Evolutionary conservation across 2,329 filamentous ascomycete species (phyloP).

Genomic region (Botryosphaeria agaves): DNA sequence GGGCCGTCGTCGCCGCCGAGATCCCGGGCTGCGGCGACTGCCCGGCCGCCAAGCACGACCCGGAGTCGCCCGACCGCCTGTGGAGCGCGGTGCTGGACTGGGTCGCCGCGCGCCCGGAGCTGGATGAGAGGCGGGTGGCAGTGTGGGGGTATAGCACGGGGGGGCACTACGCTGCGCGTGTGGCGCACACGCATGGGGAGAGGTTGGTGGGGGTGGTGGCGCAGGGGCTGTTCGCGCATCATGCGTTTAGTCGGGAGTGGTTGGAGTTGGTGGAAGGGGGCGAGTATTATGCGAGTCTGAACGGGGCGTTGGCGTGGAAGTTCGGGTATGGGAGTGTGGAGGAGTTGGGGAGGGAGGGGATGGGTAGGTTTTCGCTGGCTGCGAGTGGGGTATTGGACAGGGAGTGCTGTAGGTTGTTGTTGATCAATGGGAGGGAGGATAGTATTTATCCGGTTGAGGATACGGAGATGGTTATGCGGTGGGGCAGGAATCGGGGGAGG

Average conservation of each 20-base stretch:
- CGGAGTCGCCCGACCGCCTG: constrained; percentile 40
- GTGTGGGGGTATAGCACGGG: constrained; percentile 49
- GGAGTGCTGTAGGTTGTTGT: constrained; percentile 37
- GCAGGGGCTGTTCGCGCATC: constrained; percentile 45
- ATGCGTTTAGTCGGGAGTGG: constrained; percentile 44
- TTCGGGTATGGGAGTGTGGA: not conserved
- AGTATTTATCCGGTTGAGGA: no score
- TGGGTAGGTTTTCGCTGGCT: constrained; percentile 45
- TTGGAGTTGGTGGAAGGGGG: constrained; percentile 44
- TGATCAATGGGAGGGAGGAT: no score
- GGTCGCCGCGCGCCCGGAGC: constrained; percentile 31
- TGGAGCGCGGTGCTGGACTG: constrained; percentile 46
- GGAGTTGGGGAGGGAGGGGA: constrained; percentile 15
- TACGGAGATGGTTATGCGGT: no score
- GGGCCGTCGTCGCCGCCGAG: constrained; percentile 44
- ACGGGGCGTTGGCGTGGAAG: not conserved
- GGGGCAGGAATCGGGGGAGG: no score
- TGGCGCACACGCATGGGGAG: constrained; percentile 47
- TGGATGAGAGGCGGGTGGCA: constrained; percentile 39
- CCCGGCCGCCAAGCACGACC: constrained; percentile 44
- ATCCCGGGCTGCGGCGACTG: constrained; percentile 52
- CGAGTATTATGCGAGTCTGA: constrained; percentile 25
- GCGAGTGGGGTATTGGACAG: constrained; percentile 39
- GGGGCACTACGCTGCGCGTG: constrained; percentile 49
- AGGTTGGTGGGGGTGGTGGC: constrained; percentile 38